phyloP scores from a whole-genome alignment of 805 yeast species.

The Ogataea trehalophila region DNA sequence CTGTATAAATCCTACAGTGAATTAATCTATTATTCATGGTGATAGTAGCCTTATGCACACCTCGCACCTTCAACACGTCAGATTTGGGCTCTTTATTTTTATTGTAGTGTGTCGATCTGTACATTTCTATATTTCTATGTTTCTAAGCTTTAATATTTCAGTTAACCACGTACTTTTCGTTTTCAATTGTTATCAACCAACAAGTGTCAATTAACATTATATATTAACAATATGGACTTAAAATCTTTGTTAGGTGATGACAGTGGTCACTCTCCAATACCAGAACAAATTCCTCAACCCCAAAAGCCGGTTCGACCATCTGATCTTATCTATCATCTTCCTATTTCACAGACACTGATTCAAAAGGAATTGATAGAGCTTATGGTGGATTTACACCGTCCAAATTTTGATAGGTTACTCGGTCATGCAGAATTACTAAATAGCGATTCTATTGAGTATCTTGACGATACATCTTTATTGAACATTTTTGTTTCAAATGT shows the following conservation, averaged over 20 bases:
- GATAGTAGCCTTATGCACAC: too few relatives aligned
- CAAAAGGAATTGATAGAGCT: conserved; percentile 42
- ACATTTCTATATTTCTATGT: too few relatives aligned
- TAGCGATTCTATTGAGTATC: conserved; percentile 4
- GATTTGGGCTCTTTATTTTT: too few relatives aligned
- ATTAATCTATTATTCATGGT: too few relatives aligned
- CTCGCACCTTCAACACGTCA: too few relatives aligned
- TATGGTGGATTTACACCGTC: conserved; percentile 37
- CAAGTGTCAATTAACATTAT: too few relatives aligned
- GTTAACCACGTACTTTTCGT: too few relatives aligned
- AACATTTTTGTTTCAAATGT: conserved; percentile 42
- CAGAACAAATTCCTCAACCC: background rate
- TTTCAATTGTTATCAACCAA: too few relatives aligned
- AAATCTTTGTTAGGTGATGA: background rate
- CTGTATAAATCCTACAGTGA: too few relatives aligned
- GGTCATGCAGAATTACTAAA: background rate
- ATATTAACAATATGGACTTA: background rate
- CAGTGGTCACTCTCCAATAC: background rate
- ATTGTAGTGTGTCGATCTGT: too few relatives aligned
- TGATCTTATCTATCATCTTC: conserved; percentile 30
- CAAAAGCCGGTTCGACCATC: conserved; percentile 3
- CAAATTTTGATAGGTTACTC: conserved; percentile 14
- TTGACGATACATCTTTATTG: conserved; percentile 32
- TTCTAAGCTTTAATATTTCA: too few relatives aligned
- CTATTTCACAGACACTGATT: conserved; percentile 38